These are phyloP conservation scores for Tilletiaria anomala DNA, from an alignment of 1,284 basidiomycete genomes.

Conservation along the genomic window DNA sequence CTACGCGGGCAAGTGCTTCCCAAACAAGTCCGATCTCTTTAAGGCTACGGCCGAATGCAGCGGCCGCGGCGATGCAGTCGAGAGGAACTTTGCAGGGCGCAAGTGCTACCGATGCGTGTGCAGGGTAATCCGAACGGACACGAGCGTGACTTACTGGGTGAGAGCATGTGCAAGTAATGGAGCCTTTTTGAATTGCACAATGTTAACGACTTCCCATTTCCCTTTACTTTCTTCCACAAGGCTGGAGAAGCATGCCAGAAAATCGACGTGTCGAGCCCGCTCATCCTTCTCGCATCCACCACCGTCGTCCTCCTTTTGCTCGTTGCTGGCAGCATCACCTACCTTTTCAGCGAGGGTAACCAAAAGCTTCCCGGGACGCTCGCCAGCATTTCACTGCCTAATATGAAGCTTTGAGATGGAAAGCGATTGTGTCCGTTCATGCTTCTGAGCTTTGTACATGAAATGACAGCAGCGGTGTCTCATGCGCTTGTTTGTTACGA, in stretches of 20 bases:
- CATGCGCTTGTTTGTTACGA: too few relatives aligned
- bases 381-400: constrained; percentile 13
- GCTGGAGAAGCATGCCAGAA: constrained; percentile 34
- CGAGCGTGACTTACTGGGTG: constrained; percentile 17
- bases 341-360: constrained; percentile 16
- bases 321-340: constrained; percentile 11
- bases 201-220: not conserved
- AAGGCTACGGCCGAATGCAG: constrained; percentile 22
- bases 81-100: constrained; percentile 18
- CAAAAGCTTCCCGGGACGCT: constrained; percentile 24
- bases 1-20: constrained; percentile 19
- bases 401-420: not conserved
- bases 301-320: constrained; percentile 9
- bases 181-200: not conserved
- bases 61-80: constrained; percentile 20
- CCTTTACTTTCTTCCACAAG: too few relatives aligned
- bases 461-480: too few relatives aligned
- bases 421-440: too few relatives aligned
- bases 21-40: constrained; percentile 10
- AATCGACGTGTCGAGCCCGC: constrained; percentile 22
- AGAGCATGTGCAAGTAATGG: not conserved
- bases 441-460: too few relatives aligned
- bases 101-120: constrained; percentile 31
- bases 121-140: constrained; percentile 6
- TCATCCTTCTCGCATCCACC: constrained; percentile 20